Evolutionary conservation across 139 green algal genomes (phyloP), one percentile per base, ranked within the genome.

Genomic region (Spirogloea muscicola): DNA sequence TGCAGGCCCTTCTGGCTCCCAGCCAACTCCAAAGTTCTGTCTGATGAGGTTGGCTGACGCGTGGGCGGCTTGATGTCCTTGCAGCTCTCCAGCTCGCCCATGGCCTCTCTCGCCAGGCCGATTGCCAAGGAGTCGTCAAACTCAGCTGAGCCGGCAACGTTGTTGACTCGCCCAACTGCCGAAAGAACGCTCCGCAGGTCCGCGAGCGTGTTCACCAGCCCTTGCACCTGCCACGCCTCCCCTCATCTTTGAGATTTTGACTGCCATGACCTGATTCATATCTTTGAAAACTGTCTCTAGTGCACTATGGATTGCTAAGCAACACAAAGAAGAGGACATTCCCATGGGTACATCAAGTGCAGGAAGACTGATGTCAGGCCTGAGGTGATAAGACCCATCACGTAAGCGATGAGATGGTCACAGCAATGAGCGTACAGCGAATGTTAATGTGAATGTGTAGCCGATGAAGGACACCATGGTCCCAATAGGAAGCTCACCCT

Each of bases 391-490:
- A n/a, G n/a, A 55, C 21, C 21, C 21, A 55, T 55, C 21, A 31
- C 21, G 46, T 21, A 55, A 55, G 21, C 21, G 21, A 31, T 55
- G 46, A 55, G 21, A 21, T 55, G 21, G 21, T 31, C 21, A 55
- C 21, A 55, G 21, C 21, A 21, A 21, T 21, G 21, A 21, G 27
- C 64, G 58, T 55, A 76, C 65, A 13, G 63, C 72, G 34, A 81
- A 81, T 16, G 72, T 81, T 64, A 81, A 65, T 21, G 71, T 79
- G 49, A 81, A 81, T 3, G 72, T 80, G 72, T 81, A 81, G n/a
- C 72, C 72, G 3, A 81, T 66, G 42, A 81, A 81, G 18, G 72
- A 25, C 51, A 81, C 36, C 64, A 81, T 68, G 10, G 64, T 67
- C 37, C 63, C 48, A 29, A 66, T 65, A 44, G 63, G 46, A 21